Evolutionary conservation across 257 asterid species (phyloP), one percentile per base, ranked within the genome.

Genomic region (Solanum etuberosum): DNA sequence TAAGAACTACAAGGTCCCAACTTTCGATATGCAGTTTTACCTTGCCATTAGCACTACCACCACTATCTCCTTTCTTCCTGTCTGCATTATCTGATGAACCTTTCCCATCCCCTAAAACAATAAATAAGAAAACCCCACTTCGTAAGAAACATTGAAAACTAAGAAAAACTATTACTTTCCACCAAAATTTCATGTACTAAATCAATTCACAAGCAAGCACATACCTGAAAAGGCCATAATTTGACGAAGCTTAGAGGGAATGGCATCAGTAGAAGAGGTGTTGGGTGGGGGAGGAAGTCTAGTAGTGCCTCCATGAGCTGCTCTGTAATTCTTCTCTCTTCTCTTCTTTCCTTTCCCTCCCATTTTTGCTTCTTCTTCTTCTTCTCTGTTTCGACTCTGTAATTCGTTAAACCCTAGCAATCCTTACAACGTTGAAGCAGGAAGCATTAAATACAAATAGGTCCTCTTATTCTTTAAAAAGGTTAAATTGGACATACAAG

Each of bases 271-370:
- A 89, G 95, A 89, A 87, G 97, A 91, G 54, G 91, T 80, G 9
- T 85, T 88, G 5, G 98, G 99, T n/a, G 99, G 98, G 1, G 98
- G 98, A 25, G 99, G 98, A 21, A 95, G 98, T 32, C 98, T 91
- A 80, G 84, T 48, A 89, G 86, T 86, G 35, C 92, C 93, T 15
- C 96, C 98, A 81, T 94, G 98, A 8, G 97, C 96, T 7, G 98
- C 98, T 83, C 77, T 86, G 90, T 92, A 96, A 70, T 96, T 95
- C 91, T 94, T 96, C 89, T 96, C 98, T 71, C 98, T 94, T 88
- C 99, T 92, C 88, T 88, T 89, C 23, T 57, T 83, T 29, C 97
- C 99, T 88, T 96, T 96, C n/a, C 96, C 98, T 10, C 94, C 99
- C 99, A 96, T 95, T 31, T 27, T 61, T 35, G 48, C 57, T 27